Evolutionary conservation across 257 asterid species (phyloP).

Genomic region (Gentiana macrophylla): DNA sequence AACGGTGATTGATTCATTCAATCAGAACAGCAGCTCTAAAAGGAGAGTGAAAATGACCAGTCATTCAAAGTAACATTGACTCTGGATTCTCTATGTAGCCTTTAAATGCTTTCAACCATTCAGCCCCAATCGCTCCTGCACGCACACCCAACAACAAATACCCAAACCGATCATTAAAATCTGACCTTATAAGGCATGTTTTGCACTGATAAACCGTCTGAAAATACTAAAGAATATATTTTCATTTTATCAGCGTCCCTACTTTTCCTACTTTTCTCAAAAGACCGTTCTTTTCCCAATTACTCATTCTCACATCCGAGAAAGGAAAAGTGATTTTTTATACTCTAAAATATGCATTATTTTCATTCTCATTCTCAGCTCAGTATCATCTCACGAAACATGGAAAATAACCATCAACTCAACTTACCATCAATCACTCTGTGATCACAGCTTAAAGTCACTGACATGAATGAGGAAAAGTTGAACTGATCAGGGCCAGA

Average conservation of each 20-base stretch:
- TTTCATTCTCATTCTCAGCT: too few relatives aligned
- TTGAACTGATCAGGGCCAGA: constrained; percentile 57
- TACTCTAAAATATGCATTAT: too few relatives aligned
- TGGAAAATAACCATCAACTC: not conserved
- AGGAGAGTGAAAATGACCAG: constrained; percentile 3
- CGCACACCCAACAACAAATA: not conserved
- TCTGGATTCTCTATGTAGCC: constrained; percentile 95
- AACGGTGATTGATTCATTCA: too few relatives aligned
- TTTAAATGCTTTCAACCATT: constrained; percentile 96
- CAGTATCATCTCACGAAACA: too few relatives aligned
- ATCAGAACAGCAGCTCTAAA: not conserved
- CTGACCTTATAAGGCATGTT: not conserved
- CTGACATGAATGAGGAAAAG: constrained; percentile 56
- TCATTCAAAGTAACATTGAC: constrained; percentile 63
- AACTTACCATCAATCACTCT: constrained; percentile 91
- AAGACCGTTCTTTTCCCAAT: too few relatives aligned
- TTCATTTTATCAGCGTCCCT: too few relatives aligned
- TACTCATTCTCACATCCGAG: too few relatives aligned
- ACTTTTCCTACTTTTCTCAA: too few relatives aligned
- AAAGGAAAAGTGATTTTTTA: too few relatives aligned
- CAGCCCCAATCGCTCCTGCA: constrained; percentile 94
- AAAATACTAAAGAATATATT: too few relatives aligned
- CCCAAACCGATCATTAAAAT: not conserved
- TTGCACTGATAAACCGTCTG: too few relatives aligned
- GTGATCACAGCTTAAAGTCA: constrained; percentile 93